Percentiles rank a stretch among this genome's conserved stretches.
Conservation (phyloP, 2,329 filamentous ascomycete genomes). For the Metarhizium rileyi region DNA sequence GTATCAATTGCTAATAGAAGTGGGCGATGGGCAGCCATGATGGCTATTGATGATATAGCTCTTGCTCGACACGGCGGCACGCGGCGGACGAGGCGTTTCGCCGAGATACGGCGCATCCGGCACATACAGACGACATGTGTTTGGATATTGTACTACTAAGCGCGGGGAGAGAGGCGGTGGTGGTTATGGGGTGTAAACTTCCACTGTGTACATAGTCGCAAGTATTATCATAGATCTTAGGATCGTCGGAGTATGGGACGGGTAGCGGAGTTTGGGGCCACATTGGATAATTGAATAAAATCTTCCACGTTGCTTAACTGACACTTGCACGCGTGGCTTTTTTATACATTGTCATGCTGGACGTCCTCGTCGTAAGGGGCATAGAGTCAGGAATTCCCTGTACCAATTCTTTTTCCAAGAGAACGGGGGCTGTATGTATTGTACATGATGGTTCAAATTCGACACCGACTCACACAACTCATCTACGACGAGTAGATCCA, state of each 20-base stretch:
- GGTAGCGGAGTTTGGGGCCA: slow-evolving; percentile 9
- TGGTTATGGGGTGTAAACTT: slow-evolving; percentile 7
- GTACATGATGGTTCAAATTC: neutral
- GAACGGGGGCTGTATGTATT: neutral
- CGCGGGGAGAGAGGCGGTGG: too few relatives aligned
- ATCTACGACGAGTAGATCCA: slow-evolving; percentile 56
- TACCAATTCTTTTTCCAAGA: too few relatives aligned
- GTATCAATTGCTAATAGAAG: neutral
- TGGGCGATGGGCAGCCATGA: neutral
- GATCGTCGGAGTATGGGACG: neutral
- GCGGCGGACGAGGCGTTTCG: neutral
- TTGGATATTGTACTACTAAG: slow-evolving; percentile 19
- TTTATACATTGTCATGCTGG: neutral
- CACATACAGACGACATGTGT: slow-evolving; percentile 1
- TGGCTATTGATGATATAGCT: slow-evolving; percentile 1
- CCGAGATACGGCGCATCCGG: neutral
- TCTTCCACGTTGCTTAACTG: neutral
- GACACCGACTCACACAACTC: slow-evolving; percentile 1
- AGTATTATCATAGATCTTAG: neutral
- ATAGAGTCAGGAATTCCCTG: too few relatives aligned
- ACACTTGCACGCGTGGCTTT: neutral
- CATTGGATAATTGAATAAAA: slow-evolving; percentile 6
- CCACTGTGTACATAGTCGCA: slow-evolving; percentile 14
- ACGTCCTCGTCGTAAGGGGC: neutral
- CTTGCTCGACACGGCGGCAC: neutral